Conservation (phyloP, 768 basidiomycete species). For the Leccinum disarticulatum region DNA sequence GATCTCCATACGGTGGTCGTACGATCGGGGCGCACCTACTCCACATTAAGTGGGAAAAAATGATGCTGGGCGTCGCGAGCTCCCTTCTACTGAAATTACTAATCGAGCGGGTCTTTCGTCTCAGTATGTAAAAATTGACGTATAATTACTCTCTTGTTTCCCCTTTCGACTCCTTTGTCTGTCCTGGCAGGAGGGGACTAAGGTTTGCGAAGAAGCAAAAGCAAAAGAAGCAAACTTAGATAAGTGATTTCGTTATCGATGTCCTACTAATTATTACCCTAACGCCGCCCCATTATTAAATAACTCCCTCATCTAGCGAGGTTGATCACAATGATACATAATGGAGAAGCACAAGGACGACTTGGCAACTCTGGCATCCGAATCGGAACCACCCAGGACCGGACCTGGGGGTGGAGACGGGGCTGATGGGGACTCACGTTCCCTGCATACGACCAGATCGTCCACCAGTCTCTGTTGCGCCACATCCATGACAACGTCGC, state of each 20-base stretch:
- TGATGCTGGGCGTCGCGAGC: constrained; percentile 1
- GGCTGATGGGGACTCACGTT: background rate
- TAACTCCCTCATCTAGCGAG: constrained; percentile 94
- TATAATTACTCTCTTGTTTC: constrained; percentile 3
- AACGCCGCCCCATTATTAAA: constrained; percentile 78
- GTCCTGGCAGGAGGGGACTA: background rate
- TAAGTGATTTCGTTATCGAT: constrained; percentile 91
- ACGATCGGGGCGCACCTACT: constrained; percentile 51
- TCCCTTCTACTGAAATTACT: constrained; percentile 68
- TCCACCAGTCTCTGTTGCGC: background rate
- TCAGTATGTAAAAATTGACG: constrained; percentile 45
- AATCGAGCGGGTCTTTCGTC: constrained; percentile 71
- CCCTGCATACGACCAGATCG: background rate
- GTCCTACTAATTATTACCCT: constrained; percentile 68
- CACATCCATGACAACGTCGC: background rate
- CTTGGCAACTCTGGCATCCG: constrained; percentile 1
- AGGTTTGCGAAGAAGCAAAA: constrained; percentile 2
- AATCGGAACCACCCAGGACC: background rate
- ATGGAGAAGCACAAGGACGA: constrained; percentile 42
- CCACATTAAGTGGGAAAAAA: constrained; percentile 78
- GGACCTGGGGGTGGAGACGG: background rate
- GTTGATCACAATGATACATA: constrained; percentile 84
- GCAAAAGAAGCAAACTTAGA: constrained; percentile 48
- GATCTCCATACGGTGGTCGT: background rate
- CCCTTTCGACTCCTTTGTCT: background rate